Base-by-base conservation (phyloP, 129 eudicot species). In the Oenanthe sinensis region DNA sequence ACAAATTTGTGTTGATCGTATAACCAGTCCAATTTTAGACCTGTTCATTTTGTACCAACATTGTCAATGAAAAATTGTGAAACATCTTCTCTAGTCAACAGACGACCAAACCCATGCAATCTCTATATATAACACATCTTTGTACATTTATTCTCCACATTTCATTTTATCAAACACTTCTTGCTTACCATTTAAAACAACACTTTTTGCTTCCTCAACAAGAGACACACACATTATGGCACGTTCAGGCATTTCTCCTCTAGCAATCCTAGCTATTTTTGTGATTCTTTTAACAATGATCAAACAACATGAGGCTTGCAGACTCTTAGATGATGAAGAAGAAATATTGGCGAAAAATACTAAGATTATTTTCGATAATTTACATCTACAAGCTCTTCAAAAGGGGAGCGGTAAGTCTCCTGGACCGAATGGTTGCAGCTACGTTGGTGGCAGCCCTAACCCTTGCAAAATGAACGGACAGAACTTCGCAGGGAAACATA, bases 291-390 rank as follows among this genome's bases (percentile, higher is more conserved):
- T 77, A 33, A n/a, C 16, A 40, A n/a, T 80, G 22, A 33, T 62
- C 8, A 17, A 7, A 13, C 77, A 22, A 15, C 19, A 63, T 24
- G 84, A 55, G 77, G 83, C 82, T 74, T 42, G 69, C 68, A 83
- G 82, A 69, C 76, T 87, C 75, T 70, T 87, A 16, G 62, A 85
- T 60, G 87, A 71, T 60, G 87, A 71, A 69, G 83, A 83, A 26
- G 81, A 46, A 77, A 20, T 65, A 6, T 47, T 68, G 42, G 81
- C 84, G 85, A 78, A 55, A 75, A 82, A 79, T 20, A 65, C 72
- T 13, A 77, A 72, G 60, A 78, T 4, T 5, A 15, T 33, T 19
- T 14, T 33, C 11, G 22, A 62, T 37, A 30, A 46, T 71, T 65
- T 84, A 15, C 68, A 81, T 26, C 33, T 87, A 22, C 82, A 81